Evolutionary conservation across 2,329 filamentous ascomycete species (phyloP).

Genomic region (Aureobasidium sp.): DNA sequence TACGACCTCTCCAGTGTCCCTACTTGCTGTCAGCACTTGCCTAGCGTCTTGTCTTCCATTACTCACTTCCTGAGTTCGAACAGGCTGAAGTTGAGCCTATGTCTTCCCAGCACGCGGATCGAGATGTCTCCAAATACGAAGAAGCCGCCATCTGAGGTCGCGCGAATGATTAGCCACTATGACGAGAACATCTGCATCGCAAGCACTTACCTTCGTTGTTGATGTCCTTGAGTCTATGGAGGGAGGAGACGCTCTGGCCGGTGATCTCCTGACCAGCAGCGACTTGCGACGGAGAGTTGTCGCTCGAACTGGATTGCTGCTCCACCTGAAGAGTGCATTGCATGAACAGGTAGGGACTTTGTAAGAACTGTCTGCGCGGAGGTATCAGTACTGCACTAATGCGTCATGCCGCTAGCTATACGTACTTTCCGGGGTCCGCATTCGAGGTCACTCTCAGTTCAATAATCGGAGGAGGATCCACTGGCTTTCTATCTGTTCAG

Average conservation of each 20-base stretch:
- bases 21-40: conserved; percentile 16
- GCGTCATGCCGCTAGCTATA: conserved; percentile 14
- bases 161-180: not conserved
- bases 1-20: conserved; percentile 33
- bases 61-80: conserved; percentile 60
- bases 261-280: conserved; percentile 21
- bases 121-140: conserved; percentile 90
- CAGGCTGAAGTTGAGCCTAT: conserved; percentile 66
- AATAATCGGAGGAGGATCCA: conserved; percentile 80
- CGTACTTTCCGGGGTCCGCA: conserved; percentile 52
- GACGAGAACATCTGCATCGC: not conserved
- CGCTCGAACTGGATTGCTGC: conserved; percentile 36
- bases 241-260: conserved; percentile 69
- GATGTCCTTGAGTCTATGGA: conserved; percentile 72
- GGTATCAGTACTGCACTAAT: conserved; percentile 13
- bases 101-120: conserved; percentile 64
- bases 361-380: conserved; percentile 46
- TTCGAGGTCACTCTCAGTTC: conserved; percentile 52
- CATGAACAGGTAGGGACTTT: conserved; percentile 59
- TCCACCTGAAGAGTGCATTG: conserved; percentile 47
- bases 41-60: not conserved
- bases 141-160: conserved; percentile 61
- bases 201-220: conserved; percentile 49
- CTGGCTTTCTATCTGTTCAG: conserved; percentile 64
- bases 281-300: not conserved